These are phyloP conservation scores for Nemania sp. DNA, from an alignment of 2,329 filamentous ascomycete genomes.

Conservation along the genomic window DNA sequence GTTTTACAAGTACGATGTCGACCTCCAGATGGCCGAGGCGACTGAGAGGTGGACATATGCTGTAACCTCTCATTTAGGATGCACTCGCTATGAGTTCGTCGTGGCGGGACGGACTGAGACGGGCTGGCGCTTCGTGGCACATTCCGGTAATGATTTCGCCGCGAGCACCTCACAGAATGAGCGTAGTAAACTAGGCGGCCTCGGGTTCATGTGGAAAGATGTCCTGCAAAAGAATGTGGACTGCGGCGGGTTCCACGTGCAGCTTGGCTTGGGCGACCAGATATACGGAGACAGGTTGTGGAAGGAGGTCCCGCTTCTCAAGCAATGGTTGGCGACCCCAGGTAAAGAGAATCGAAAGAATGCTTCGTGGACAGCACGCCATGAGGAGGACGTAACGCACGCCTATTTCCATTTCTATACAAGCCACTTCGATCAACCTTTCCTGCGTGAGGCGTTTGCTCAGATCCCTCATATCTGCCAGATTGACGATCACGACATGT, in stretches of 20 bases:
- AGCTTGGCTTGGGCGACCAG: constrained; percentile 91
- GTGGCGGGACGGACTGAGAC: constrained; percentile 91
- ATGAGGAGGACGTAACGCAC: constrained; percentile 95
- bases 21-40: constrained; percentile 88
- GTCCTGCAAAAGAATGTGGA: constrained; percentile 97
- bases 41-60: constrained; percentile 96
- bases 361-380: constrained; percentile 89
- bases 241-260: constrained; percentile 94
- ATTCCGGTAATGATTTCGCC: constrained; percentile 96
- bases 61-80: constrained; percentile 95
- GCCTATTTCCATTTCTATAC: constrained; percentile 99
- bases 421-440: constrained; percentile 97
- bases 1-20: constrained; percentile 94
- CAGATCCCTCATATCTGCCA: constrained; percentile 95
- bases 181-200: constrained; percentile 84
- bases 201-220: constrained; percentile 99
- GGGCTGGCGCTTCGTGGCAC: constrained; percentile 95
- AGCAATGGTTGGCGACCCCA: constrained; percentile 93
- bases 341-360: constrained; percentile 94
- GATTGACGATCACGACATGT: constrained; percentile 98
- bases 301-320: constrained; percentile 93
- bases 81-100: constrained; percentile 97
- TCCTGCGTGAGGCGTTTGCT: constrained; percentile 92
- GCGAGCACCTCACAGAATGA: constrained; percentile 89
- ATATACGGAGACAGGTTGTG: constrained; percentile 95